Percentiles rank a stretch among this genome's conserved stretches.
phyloP scores from a whole-genome alignment of 495 filamentous ascomycete species.

The Tricharina praecox region DNA sequence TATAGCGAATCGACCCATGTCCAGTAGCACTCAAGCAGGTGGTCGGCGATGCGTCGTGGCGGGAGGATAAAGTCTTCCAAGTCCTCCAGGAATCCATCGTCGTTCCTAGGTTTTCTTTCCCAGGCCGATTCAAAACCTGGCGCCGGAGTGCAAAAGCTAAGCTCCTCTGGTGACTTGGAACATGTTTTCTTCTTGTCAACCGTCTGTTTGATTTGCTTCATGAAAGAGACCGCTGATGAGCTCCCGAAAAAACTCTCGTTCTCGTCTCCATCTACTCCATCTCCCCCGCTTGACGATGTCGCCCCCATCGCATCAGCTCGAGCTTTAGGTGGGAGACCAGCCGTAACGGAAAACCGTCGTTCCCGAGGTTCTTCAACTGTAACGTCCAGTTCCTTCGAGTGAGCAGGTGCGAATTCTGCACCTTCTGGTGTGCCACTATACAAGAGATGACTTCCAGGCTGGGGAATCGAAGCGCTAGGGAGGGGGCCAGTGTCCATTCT shows the following conservation, averaged over 20 bases:
- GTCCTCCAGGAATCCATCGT: constrained; percentile 1
- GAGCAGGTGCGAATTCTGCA: not conserved
- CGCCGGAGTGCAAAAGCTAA: not conserved
- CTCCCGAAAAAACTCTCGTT: constrained; percentile 6
- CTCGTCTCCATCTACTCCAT: not conserved
- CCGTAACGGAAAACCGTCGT: not conserved
- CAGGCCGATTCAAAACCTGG: not conserved
- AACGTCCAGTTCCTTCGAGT: not conserved
- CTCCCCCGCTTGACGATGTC: not conserved
- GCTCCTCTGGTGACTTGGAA: not conserved
- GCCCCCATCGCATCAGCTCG: constrained; percentile 5
- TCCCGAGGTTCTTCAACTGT: not conserved
- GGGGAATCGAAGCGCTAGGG: not conserved
- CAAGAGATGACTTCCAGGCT: not conserved
- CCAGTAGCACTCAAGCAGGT: constrained; percentile 29
- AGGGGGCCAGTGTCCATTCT: no score
- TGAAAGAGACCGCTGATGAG: constrained; percentile 3
- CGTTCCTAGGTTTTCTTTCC: constrained; percentile 1
- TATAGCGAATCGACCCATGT: constrained; percentile 27
- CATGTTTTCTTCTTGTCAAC: not conserved
- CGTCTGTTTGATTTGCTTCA: constrained; percentile 6
- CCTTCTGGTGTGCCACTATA: not conserved
- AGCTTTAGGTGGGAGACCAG: constrained; percentile 1
- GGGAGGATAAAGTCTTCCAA: constrained; percentile 24
- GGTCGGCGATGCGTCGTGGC: constrained; percentile 26